Evolutionary conservation across 805 yeast genomes (phyloP).

Genomic region (Wickerhamomyces strasburgensis): DNA sequence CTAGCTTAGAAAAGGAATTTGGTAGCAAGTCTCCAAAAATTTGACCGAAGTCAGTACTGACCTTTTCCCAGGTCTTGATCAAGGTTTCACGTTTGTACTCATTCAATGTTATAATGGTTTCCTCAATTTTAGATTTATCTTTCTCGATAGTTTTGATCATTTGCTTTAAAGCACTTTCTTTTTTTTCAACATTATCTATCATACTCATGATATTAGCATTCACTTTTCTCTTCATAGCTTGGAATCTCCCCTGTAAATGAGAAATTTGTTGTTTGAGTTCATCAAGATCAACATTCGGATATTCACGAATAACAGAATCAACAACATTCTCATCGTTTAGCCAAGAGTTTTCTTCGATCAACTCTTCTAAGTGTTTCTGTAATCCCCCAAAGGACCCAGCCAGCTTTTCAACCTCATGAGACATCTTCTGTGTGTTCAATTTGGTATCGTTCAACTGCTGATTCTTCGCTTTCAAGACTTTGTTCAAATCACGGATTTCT

Average conservation of each 20-base stretch:
- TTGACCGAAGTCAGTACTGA: conserved; percentile 82
- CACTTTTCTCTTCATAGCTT: conserved; percentile 73
- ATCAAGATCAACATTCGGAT: conserved; percentile 57
- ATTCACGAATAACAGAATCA: conserved; percentile 50
- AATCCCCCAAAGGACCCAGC: conserved; percentile 33
- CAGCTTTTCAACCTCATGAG: conserved; percentile 51
- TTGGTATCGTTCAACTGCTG: conserved; percentile 39
- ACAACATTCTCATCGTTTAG: conserved; percentile 59
- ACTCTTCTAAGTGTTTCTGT: conserved; percentile 35
- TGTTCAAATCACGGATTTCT: conserved; percentile 60
- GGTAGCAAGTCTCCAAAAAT: conserved; percentile 88
- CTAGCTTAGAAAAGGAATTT: conserved; percentile 84
- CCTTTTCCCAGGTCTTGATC: conserved; percentile 80
- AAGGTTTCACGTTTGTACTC: conserved; percentile 81
- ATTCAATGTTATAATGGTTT: conserved; percentile 77
- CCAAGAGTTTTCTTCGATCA: conserved; percentile 66
- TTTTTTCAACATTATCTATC: conserved; percentile 88
- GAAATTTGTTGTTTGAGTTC: conserved; percentile 55
- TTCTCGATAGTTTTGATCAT: conserved; percentile 85
- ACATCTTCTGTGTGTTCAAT: conserved; percentile 47
- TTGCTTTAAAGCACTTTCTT: conserved; percentile 66
- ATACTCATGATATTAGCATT: conserved; percentile 83
- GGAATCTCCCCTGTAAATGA: conserved; percentile 53
- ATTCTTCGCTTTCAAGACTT: conserved; percentile 38
- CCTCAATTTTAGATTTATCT: conserved; percentile 85